These are phyloP conservation scores for Vigna unguiculata DNA, from an alignment of 306 rosid genomes.

Conservation along the genomic window DNA sequence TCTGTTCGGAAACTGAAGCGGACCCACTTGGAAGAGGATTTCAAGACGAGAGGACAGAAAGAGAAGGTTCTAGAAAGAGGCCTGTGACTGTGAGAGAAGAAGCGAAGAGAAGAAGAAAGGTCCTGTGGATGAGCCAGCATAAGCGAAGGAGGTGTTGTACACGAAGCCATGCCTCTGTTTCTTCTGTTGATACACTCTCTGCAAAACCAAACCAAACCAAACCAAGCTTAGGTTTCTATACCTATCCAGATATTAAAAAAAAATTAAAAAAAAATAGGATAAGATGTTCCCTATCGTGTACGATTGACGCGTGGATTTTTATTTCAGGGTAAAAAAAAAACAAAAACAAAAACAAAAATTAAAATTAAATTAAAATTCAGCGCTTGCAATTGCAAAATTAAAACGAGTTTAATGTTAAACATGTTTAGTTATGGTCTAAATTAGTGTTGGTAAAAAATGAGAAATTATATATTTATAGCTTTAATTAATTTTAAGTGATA, in stretches of 20 bases:
- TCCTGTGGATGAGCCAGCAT: conserved; percentile 69
- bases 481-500: too few relatives aligned
- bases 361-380: too few relatives aligned
- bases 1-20: conserved; percentile 39
- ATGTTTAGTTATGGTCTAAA: too few relatives aligned
- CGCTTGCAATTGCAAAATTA: too few relatives aligned
- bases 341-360: too few relatives aligned
- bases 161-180: conserved; percentile 60
- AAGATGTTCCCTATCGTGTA: conserved; percentile 25
- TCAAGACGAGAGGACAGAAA: conserved; percentile 52
- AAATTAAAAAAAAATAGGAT: neutral
- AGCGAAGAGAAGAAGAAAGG: conserved; percentile 57
- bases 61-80: conserved; percentile 53
- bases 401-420: too few relatives aligned
- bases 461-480: too few relatives aligned
- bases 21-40: conserved; percentile 42
- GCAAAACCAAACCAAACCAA: neutral
- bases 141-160: conserved; percentile 67
- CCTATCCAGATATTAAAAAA: neutral
- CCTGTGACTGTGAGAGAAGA: conserved; percentile 52
- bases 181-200: neutral
- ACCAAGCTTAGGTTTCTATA: neutral
- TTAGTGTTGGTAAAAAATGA: too few relatives aligned
- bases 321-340: neutral
- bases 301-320: conserved; percentile 26